A percentile compares a stretch with the other conserved stretches of the same genome.
phyloP scores from a whole-genome alignment of 2,329 filamentous ascomycete genomes.

The Xylariaceae sp. region DNA sequence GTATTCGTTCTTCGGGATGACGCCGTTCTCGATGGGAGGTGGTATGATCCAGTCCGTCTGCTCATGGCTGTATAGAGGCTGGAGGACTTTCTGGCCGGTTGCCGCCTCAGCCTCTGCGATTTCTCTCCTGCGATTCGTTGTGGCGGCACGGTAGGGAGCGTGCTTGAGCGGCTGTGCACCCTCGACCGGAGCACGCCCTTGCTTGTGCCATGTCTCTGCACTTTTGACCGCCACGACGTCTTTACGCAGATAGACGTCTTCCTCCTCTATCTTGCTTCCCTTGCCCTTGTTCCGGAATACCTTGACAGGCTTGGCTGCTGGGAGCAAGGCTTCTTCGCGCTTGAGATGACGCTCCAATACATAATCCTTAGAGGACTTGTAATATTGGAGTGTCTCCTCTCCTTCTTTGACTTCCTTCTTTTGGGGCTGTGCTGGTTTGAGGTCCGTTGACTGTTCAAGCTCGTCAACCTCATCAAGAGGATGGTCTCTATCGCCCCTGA shows the following conservation, averaged over 20 bases:
- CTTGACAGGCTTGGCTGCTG: constrained; percentile 61
- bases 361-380: constrained; percentile 79
- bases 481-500: constrained; percentile 35
- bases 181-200: constrained; percentile 67
- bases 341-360: constrained; percentile 80
- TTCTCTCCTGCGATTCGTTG: constrained; percentile 76
- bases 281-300: constrained; percentile 67
- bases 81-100: constrained; percentile 74
- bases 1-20: constrained; percentile 89
- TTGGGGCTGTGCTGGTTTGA: constrained; percentile 64
- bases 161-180: constrained; percentile 74
- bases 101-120: constrained; percentile 77
- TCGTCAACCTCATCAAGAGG: constrained; percentile 67
- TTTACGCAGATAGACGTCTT: constrained; percentile 71
- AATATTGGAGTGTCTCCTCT: constrained; percentile 77
- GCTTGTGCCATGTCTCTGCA: constrained; percentile 95
- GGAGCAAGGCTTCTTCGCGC: constrained; percentile 79
- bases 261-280: constrained; percentile 62
- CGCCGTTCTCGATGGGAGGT: constrained; percentile 70
- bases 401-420: constrained; percentile 68
- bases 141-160: constrained; percentile 87
- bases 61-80: constrained; percentile 73
- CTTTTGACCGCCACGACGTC: constrained; percentile 84
- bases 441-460: constrained; percentile 68
- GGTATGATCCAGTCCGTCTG: constrained; percentile 97